Evolutionary conservation across 2,329 filamentous ascomycete species (phyloP), one percentile per base, ranked within the genome.

Genomic region (Colletotrichum magnum): DNA sequence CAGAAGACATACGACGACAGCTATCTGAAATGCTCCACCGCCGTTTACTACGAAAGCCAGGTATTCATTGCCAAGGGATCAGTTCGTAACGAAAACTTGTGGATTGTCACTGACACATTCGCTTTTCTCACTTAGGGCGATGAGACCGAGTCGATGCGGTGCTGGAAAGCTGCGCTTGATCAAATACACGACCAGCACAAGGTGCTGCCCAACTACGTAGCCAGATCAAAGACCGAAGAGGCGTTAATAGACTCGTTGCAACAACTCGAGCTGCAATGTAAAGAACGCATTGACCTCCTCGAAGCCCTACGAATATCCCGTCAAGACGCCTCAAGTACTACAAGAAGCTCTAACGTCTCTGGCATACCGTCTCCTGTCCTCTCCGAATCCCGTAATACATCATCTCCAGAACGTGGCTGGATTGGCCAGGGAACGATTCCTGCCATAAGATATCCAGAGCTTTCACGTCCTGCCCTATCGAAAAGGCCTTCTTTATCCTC

Each of bases 1-100:
- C 95, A 98, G 84, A 98, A 97, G 88, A 97, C 94, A 64, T 98
- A 98, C 83, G 95, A 98, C 84, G 94, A 98, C 81, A 95, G 93
- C 81, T 98, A 97, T 82, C 84, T 98, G 75, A 94, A 92, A 78
- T 98, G 95, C 82, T 98, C 95, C 15, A 98, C 95, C 2, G 95
- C 95, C 47, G 93, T 97, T 61, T 98, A 97, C 83, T 98, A 97
- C 80, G 96, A 99, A 83, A 90, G 92, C 79, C 92, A 97, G 89
- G 94, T 97, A 82, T 63, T 75, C 73, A 41, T n/a, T 28, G 3
- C 64, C n/a, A 28, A 57, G 18, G 10, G 45, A n/a, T 43, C 16
- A 36, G 41, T 36, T 12, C 12, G 41, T 12, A 13, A 7, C 5
- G 6, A 32, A 32, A 32, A 9, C 10, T 32, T 7, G 28, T 32